phyloP scores from a whole-genome alignment of 768 basidiomycete genomes.

The Dioszegia hungarica region DNA sequence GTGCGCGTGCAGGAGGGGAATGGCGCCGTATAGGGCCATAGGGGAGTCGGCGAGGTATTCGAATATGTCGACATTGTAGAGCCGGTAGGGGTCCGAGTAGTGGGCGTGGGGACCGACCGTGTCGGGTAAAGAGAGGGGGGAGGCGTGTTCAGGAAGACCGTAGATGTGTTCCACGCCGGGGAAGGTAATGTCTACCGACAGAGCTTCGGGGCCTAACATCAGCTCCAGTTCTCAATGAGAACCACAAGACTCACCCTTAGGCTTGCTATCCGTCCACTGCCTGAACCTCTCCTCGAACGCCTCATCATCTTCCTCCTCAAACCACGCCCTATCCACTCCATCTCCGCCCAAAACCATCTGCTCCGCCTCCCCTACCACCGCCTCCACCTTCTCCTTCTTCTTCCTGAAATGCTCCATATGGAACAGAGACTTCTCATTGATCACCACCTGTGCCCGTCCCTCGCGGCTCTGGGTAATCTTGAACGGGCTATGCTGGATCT shows the following conservation, averaged over 20 bases:
- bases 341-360: slow-evolving; percentile 53
- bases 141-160: slow-evolving; percentile 95
- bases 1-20: slow-evolving; percentile 91
- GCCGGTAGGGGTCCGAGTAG: slow-evolving; percentile 86
- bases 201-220: slow-evolving; percentile 77
- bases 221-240: neutral
- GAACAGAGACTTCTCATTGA: slow-evolving; percentile 83
- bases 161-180: slow-evolving; percentile 86
- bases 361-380: slow-evolving; percentile 49
- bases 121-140: slow-evolving; percentile 77
- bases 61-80: slow-evolving; percentile 94
- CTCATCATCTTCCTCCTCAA: slow-evolving; percentile 80
- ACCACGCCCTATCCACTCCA: slow-evolving; percentile 57
- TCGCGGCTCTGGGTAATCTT: slow-evolving; percentile 65
- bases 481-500: slow-evolving; percentile 68
- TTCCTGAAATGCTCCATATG: slow-evolving; percentile 93
- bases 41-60: slow-evolving; percentile 70
- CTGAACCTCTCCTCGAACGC: slow-evolving; percentile 86
- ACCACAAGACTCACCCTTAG: slow-evolving; percentile 65
- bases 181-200: slow-evolving; percentile 88
- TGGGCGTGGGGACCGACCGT: slow-evolving; percentile 66
- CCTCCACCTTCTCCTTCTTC: slow-evolving; percentile 52
- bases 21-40: slow-evolving; percentile 78
- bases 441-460: slow-evolving; percentile 75
- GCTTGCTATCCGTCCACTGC: slow-evolving; percentile 87